Conservation (phyloP, 1,284 basidiomycete genomes). For the Cryptococcus sp. region DNA sequence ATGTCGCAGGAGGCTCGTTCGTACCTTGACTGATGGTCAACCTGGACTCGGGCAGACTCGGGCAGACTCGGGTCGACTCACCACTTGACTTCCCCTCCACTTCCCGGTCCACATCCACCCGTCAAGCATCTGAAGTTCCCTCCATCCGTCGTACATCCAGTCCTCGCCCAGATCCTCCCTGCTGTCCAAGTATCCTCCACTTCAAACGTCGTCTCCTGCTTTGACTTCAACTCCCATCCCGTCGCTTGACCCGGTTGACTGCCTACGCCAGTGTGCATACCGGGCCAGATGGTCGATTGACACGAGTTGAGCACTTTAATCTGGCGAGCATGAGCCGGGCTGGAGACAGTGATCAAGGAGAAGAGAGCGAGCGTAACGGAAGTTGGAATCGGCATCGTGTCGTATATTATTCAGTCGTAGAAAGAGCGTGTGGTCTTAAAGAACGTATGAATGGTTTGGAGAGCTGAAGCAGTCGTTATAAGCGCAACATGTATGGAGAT, state of each 20-base stretch:
- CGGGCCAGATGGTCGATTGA: constrained; percentile 26
- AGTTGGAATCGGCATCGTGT: too few relatives aligned
- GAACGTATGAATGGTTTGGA: too few relatives aligned
- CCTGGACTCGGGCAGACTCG: not conserved
- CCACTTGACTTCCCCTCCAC: constrained; percentile 15
- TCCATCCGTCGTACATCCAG: constrained; percentile 18
- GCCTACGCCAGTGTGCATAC: constrained; percentile 12
- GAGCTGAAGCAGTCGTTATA: too few relatives aligned
- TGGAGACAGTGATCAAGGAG: not conserved
- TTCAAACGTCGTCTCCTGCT: constrained; percentile 9
- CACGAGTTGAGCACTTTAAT: constrained; percentile 28
- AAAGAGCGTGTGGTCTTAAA: too few relatives aligned
- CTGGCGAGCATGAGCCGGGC: too few relatives aligned
- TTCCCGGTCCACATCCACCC: constrained; percentile 17
- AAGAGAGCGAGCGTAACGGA: not conserved
- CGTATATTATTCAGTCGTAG: too few relatives aligned
- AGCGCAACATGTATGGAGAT: too few relatives aligned
- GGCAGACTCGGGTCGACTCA: constrained; percentile 2
- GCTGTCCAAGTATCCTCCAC: constrained; percentile 23
- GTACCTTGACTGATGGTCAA: constrained; percentile 1
- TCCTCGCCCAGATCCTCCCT: constrained; percentile 28
- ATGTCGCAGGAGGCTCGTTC: constrained; percentile 14
- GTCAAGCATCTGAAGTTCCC: constrained; percentile 25
- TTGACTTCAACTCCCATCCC: constrained; percentile 22
- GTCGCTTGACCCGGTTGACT: constrained; percentile 18